Percentiles rank a stretch among this genome's conserved stretches.
Evolutionary conservation across 192 early-diverging fungal genomes (phyloP).

Genomic region (Globomyces pollinis-pini): DNA sequence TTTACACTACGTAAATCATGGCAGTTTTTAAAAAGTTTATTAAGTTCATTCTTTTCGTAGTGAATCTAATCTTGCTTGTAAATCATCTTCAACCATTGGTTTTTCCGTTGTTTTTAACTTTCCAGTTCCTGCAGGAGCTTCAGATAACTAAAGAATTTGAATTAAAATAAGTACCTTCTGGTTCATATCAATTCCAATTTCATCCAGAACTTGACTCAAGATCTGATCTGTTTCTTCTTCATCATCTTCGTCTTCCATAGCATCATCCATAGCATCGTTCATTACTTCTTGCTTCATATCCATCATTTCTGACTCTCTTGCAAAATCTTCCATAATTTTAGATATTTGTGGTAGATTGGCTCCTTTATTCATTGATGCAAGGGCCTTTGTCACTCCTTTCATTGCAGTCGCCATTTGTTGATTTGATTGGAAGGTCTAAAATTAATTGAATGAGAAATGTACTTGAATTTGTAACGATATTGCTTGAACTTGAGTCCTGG

Average conservation of each 20-base stretch:
- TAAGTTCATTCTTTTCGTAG: conserved; percentile 68
- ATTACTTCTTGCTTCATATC: conserved; percentile 99
- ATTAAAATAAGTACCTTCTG: conserved; percentile 43
- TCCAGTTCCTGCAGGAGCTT: conserved; percentile 17
- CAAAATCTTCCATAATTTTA: conserved; percentile 97
- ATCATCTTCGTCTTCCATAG: conserved; percentile 89
- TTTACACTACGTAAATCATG: no score
- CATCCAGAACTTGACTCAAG: conserved; percentile 90
- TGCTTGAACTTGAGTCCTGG: conserved; percentile 90
- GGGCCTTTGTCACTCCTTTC: conserved; percentile 93
- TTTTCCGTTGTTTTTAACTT: conserved; percentile 22
- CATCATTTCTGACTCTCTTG: conserved; percentile 89
- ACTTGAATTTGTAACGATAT: conserved; percentile 84
- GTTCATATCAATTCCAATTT: conserved; percentile 81
- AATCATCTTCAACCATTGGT: conserved; percentile 41
- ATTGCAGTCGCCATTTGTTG: conserved; percentile 96
- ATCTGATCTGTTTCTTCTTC: conserved; percentile 86
- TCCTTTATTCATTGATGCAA: conserved; percentile 89
- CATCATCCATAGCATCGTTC: conserved; percentile 94
- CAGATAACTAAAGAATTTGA: conserved; percentile 22
- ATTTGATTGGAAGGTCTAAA: conserved; percentile 81
- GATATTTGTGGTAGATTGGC: conserved; percentile 92
- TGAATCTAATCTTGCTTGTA: conserved; percentile 84
- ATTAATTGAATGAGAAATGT: conserved; percentile 8
- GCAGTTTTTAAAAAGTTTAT: no score